Evolutionary conservation across 805 yeast species (phyloP).

Genomic region (Nakazawaea ernobii): DNA sequence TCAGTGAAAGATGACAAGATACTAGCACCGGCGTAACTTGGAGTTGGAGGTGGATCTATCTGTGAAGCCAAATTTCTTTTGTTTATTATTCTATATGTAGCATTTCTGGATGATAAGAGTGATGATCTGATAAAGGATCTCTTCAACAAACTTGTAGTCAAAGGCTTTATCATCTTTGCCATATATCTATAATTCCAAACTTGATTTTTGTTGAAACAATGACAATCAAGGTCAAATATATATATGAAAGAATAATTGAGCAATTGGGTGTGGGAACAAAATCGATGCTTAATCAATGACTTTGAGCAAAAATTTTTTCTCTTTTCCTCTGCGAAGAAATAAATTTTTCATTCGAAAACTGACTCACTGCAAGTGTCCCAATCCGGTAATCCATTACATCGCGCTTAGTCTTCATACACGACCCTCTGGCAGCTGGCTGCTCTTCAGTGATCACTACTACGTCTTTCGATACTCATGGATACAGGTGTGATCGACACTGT

Average conservation of each 20-base stretch:
- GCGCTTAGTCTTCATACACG: constrained; percentile 4
- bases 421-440: not conserved
- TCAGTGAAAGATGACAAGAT: constrained; percentile 51
- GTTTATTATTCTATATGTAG: not conserved
- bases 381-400: constrained; percentile 4
- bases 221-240: not conserved
- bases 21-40: constrained; percentile 57
- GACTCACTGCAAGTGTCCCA: constrained; percentile 3
- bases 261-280: not conserved
- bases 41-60: constrained; percentile 24
- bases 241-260: not conserved
- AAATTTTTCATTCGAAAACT: constrained; percentile 2
- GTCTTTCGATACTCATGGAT: not conserved
- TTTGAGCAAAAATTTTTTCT: too few relatives aligned
- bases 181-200: not conserved
- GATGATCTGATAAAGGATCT: constrained; percentile 3
- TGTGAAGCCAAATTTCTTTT: constrained; percentile 15
- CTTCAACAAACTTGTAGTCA: not conserved
- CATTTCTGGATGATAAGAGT: not conserved
- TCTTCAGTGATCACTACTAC: not conserved
- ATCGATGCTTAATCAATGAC: not conserved
- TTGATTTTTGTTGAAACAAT: not conserved
- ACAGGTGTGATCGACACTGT: not conserved
- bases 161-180: constrained; percentile 2
- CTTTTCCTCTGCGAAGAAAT: not conserved